Evolutionary conservation across 345 rosid genomes (phyloP), one percentile per base, ranked within the genome.

Genomic region (Brassica nigra): DNA sequence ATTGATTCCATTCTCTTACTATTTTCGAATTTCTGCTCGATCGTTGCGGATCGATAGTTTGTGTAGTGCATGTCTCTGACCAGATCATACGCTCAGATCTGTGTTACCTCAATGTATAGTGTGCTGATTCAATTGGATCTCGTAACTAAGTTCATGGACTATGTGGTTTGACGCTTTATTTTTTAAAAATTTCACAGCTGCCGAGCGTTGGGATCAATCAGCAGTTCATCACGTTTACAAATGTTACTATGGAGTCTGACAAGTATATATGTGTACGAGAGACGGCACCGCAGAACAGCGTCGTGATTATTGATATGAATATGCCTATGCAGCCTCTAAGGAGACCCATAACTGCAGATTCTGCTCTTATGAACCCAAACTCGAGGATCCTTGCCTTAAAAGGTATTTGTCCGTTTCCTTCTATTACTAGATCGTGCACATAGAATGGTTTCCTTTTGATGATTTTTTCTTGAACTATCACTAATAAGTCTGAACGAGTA

Each of bases 161-260:
- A 33, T 76, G 70, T 27, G 65, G 59, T 36, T 27, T 81, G 58
- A 76, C 73, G 61, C 64, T 76, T 71, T 71, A 49, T 65, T 75
- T 70, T 63, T 8, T 8, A 31, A 9, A 9, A 18, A 20, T 12
- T n/a, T 68, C 61, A 29, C 92, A 94, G 98, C 83, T 94, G 65
- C 91, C 98, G 42, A 88, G 90, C 87, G 61, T 91, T 63, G 98
- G 98, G 86, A 94, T 94, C 82, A 88, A 83, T 80, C 92, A 86
- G 9, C 97, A 92, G 39, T 92, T 92, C 77, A 92, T 94, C 70
- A 92, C 96, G 6, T 94, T 94, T 71, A 94, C 99, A 12, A 90
- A 92, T 62, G 97, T 95, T 27, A 95, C 99, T 7, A 95, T 95
- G 99, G 99, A 95, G 76, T 95, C 99, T 4, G 99, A 95, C 39